phyloP scores from a whole-genome alignment of 768 basidiomycete genomes.

The Dioszegia aurantiaca region DNA sequence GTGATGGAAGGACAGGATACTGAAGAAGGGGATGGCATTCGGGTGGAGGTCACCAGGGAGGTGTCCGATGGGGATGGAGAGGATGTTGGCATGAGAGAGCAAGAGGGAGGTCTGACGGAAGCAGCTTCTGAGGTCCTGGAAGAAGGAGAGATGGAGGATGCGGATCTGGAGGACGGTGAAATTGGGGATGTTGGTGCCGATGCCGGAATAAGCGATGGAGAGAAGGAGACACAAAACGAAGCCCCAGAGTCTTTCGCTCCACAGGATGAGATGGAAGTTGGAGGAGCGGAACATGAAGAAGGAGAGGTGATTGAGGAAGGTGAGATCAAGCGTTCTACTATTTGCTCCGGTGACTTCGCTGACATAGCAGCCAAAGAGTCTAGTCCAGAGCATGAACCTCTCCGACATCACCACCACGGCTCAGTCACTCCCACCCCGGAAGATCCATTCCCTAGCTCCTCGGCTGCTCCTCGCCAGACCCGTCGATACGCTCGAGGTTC shows the following conservation, averaged over 20 bases:
- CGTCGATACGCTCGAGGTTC: slow-evolving; percentile 18
- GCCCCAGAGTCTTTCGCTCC: too few species aligned
- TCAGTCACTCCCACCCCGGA: slow-evolving; percentile 3
- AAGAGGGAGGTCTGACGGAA: background rate
- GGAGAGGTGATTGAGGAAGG: background rate
- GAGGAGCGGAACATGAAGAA: background rate
- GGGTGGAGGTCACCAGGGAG: too few species aligned
- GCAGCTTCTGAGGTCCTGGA: background rate
- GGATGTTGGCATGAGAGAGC: too few species aligned
- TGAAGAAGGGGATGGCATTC: too few species aligned
- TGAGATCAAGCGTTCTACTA: too few species aligned
- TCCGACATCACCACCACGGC: slow-evolving; percentile 29
- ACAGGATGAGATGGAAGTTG: background rate
- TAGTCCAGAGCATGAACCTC: slow-evolving; percentile 14
- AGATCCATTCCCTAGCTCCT: background rate
- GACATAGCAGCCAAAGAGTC: background rate
- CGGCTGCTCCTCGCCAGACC: slow-evolving; percentile 13
- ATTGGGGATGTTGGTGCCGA: background rate
- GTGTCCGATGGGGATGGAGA: too few species aligned
- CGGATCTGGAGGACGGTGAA: background rate
- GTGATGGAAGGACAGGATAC: too few species aligned
- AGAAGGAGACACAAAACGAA: background rate
- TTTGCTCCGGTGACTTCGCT: too few species aligned
- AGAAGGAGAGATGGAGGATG: background rate
- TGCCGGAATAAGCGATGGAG: background rate